Evolutionary conservation across 306 rosid species (phyloP).

Genomic region (Abrus precatorius): DNA sequence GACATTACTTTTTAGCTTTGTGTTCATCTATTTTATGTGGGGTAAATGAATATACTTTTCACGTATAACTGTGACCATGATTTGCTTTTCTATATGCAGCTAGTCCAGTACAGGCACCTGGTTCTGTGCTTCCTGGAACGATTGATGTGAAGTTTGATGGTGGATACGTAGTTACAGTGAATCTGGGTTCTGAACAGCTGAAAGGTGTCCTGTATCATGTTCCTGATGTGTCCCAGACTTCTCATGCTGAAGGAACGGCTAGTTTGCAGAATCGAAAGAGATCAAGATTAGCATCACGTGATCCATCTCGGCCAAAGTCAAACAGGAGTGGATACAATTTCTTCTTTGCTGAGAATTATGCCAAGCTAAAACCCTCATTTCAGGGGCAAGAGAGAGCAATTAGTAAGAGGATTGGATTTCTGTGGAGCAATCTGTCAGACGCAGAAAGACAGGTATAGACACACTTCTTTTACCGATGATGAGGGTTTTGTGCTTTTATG

Average conservation of each 20-base stretch:
- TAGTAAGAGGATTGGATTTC: conserved; percentile 71
- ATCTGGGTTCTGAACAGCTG: conserved; percentile 68
- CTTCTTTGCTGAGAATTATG: conserved; percentile 80
- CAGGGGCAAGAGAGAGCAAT: conserved; percentile 77
- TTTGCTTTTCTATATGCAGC: conserved; percentile 57
- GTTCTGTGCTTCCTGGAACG: conserved; percentile 63
- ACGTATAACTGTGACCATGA: conserved; percentile 27
- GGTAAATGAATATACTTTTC: conserved; percentile 16
- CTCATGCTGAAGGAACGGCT: conserved; percentile 47
- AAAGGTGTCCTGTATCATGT: conserved; percentile 78
- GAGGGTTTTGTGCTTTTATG: conserved; percentile 2
- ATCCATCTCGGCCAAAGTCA: conserved; percentile 78
- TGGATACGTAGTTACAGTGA: conserved; percentile 72
- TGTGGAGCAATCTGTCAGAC: conserved; percentile 84
- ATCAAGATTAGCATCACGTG: conserved; percentile 63
- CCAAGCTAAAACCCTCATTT: conserved; percentile 72
- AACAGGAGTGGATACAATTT: conserved; percentile 86
- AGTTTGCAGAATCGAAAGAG: conserved; percentile 59
- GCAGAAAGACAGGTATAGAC: conserved; percentile 75
- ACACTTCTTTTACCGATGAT: background rate
- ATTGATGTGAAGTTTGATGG: conserved; percentile 78
- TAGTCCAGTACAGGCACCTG: conserved; percentile 53
- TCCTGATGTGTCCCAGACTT: conserved; percentile 56
- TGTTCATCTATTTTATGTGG: conserved; percentile 35
- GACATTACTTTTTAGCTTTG: background rate